Evolutionary conservation across 192 early-diverging fungal genomes (phyloP).

Genomic region (Phycomyces nitens): DNA sequence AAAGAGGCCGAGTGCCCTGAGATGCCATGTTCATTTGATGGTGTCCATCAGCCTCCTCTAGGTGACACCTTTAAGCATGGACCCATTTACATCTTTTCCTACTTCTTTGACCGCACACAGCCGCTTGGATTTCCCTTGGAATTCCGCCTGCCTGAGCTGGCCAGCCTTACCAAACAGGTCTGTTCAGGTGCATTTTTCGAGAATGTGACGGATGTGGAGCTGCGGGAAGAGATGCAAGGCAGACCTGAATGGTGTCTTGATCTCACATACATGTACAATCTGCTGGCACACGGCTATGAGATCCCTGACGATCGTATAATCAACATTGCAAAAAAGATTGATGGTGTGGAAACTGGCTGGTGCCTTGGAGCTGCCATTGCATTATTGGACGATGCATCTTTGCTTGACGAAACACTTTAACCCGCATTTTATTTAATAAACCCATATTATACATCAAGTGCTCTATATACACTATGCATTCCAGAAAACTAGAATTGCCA

Average conservation of each 20-base stretch:
- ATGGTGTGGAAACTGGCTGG: constrained; percentile 85
- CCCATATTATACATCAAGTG: too few species aligned
- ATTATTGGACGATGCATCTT: constrained; percentile 49
- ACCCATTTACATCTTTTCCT: constrained; percentile 84
- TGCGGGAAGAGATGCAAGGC: constrained; percentile 38
- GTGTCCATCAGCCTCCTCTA: constrained; percentile 75
- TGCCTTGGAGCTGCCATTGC: constrained; percentile 79
- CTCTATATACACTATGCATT: too few species aligned
- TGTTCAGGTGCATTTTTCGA: constrained; percentile 51
- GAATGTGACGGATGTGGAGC: constrained; percentile 25
- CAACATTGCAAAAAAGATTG: constrained; percentile 77
- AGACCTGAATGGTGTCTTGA: constrained; percentile 75
- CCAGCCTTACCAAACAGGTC: constrained; percentile 53
- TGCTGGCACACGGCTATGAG: constrained; percentile 71
- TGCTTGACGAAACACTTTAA: neutral
- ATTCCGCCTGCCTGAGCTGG: constrained; percentile 61
- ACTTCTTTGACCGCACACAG: constrained; percentile 80
- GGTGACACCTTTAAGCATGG: constrained; percentile 52
- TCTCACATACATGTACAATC: constrained; percentile 69
- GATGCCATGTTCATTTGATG: constrained; percentile 74
- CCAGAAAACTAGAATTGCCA: too few species aligned
- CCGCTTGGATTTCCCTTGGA: constrained; percentile 53
- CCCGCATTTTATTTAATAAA: too few species aligned
- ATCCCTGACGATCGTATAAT: constrained; percentile 56
- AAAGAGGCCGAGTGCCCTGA: constrained; percentile 49